phyloP scores from a whole-genome alignment of 202 grass and related monocot genomes.

The Setaria italica region DNA sequence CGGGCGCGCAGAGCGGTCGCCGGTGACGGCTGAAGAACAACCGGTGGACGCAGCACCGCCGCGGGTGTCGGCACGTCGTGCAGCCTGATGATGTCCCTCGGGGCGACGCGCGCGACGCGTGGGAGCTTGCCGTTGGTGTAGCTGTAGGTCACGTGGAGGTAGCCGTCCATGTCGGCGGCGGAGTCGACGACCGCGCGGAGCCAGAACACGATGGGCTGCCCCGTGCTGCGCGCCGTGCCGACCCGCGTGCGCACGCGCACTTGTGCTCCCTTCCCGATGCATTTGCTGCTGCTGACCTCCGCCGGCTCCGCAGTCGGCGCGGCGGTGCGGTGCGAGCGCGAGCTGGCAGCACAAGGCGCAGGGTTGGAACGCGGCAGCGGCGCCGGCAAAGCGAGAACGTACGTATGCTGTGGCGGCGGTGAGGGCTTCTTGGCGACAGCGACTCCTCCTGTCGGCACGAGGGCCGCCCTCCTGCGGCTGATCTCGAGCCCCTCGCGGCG shows the following conservation, averaged over 20 bases:
- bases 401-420: background rate
- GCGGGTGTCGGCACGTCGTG: background rate
- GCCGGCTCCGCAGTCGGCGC: too few species aligned
- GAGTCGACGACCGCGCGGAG: conserved; percentile 2
- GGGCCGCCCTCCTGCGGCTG: background rate
- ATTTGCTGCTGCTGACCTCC: background rate
- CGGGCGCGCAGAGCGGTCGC: background rate
- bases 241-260: conserved; percentile 35
- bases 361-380: background rate
- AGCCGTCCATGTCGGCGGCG: background rate
- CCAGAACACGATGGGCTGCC: conserved; percentile 10
- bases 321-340: background rate
- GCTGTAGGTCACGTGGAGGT: background rate
- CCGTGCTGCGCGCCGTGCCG: background rate
- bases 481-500: conserved; percentile 1
- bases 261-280: background rate
- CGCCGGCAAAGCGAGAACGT: background rate
- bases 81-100: background rate
- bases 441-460: background rate
- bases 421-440: background rate
- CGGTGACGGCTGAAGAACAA: background rate
- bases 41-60: background rate
- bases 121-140: background rate
- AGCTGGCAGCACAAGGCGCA: background rate
- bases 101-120: background rate